Evolutionary conservation across 2,329 filamentous ascomycete species (phyloP).

Genomic region (Calonectria naviculata): DNA sequence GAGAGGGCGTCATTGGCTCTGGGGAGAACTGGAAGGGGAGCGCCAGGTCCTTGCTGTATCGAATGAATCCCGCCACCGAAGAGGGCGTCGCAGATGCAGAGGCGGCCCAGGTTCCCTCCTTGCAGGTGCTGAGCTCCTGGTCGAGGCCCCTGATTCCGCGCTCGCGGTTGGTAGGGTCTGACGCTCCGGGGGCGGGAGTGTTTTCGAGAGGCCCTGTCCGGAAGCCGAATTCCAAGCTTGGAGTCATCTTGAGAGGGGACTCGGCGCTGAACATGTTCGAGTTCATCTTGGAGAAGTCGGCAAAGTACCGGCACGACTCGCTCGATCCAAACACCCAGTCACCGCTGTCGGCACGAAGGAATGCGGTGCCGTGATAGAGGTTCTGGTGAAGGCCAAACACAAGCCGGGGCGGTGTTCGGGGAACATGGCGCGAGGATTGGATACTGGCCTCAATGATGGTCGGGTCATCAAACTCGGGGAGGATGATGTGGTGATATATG

Average conservation of each 20-base stretch:
- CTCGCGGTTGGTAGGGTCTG: conserved; percentile 32
- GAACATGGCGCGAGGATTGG: conserved; percentile 35
- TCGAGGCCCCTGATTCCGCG: conserved; percentile 53
- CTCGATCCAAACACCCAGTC: conserved; percentile 47
- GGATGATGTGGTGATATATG: conserved; percentile 46
- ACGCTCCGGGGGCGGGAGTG: conserved; percentile 20
- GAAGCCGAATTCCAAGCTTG: conserved; percentile 56
- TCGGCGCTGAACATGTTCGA: conserved; percentile 43
- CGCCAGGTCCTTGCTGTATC: conserved; percentile 44
- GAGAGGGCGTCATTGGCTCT: conserved; percentile 17
- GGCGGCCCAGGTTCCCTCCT: conserved; percentile 53
- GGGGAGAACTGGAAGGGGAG: conserved; percentile 39
- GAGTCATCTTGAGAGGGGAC: conserved; percentile 42
- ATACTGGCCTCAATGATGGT: conserved; percentile 51
- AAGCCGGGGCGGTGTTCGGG: conserved; percentile 38
- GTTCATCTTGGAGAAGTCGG: conserved; percentile 45
- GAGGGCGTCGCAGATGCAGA: conserved; percentile 46
- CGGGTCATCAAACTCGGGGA: conserved; percentile 43
- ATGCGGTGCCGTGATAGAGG: conserved; percentile 48
- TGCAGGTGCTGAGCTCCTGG: conserved; percentile 35
- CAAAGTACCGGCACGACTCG: conserved; percentile 46
- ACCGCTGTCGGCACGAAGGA: conserved; percentile 54
- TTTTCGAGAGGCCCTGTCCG: conserved; percentile 38
- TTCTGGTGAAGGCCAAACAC: conserved; percentile 48
- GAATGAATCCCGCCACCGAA: conserved; percentile 48